Conservation (phyloP, 2,329 filamentous ascomycete genomes). For the Sodiomyces alkalinus region DNA sequence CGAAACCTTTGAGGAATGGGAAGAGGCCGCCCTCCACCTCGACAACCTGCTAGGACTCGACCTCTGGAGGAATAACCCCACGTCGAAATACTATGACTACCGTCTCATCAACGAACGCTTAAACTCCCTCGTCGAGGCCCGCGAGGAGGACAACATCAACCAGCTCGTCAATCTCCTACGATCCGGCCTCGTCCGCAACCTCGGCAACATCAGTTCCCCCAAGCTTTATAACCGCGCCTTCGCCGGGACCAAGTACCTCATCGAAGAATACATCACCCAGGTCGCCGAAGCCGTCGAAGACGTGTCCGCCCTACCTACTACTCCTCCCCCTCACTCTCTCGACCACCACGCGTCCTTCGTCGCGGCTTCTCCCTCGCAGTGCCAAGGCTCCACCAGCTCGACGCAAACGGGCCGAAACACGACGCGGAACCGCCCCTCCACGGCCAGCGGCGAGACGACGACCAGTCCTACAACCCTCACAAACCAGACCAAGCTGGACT, state of each 20-base stretch:
- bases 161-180: slow-evolving; percentile 66
- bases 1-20: slow-evolving; percentile 69
- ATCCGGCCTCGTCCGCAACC: slow-evolving; percentile 65
- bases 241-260: slow-evolving; percentile 75
- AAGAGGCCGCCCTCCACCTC: slow-evolving; percentile 67
- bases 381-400: neutral
- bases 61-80: slow-evolving; percentile 71
- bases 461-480: slow-evolving; percentile 41
- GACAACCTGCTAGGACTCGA: slow-evolving; percentile 71
- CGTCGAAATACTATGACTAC: slow-evolving; percentile 74
- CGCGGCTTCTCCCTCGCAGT: neutral
- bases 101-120: slow-evolving; percentile 66
- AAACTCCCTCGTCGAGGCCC: slow-evolving; percentile 51
- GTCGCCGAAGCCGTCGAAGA: slow-evolving; percentile 70
- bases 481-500: slow-evolving; percentile 67
- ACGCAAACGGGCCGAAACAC: neutral
- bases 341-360: neutral
- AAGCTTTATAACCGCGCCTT: slow-evolving; percentile 75
- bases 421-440: neutral
- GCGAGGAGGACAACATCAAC: slow-evolving; percentile 57
- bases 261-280: slow-evolving; percentile 80
- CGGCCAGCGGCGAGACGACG: slow-evolving; percentile 12
- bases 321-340: slow-evolving; percentile 21
- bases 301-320: slow-evolving; percentile 51
- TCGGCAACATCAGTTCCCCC: slow-evolving; percentile 78